phyloP scores from a whole-genome alignment of 768 basidiomycete genomes.

The Leucosporidium yakuticum region DNA sequence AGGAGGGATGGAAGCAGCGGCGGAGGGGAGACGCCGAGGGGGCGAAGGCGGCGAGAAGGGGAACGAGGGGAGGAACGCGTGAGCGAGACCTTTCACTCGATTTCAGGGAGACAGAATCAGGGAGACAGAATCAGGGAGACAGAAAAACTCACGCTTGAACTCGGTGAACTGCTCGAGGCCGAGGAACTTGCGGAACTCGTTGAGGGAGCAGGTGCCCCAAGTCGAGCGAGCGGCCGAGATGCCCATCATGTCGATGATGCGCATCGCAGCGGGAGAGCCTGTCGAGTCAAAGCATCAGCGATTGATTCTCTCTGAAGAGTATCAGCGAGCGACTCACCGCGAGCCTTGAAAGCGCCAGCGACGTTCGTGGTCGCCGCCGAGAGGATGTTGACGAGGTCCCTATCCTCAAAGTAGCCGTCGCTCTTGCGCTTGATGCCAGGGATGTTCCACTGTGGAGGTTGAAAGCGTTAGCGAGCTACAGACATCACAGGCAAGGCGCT shows the following conservation, averaged over 20 bases:
- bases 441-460: neutral
- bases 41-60: no score
- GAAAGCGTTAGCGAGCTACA: no score
- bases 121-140: no score
- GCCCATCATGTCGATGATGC: slow-evolving; percentile 2
- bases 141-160: neutral
- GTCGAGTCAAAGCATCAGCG: neutral
- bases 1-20: neutral
- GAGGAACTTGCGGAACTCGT: slow-evolving; percentile 29
- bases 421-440: neutral
- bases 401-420: neutral
- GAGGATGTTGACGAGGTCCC: slow-evolving; percentile 14
- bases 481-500: no score
- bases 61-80: neutral
- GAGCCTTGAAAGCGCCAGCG: slow-evolving; percentile 28
- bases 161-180: slow-evolving; percentile 37
- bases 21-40: no score
- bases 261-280: slow-evolving; percentile 18
- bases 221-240: slow-evolving; percentile 17
- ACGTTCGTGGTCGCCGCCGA: slow-evolving; percentile 18
- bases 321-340: slow-evolving; percentile 1
- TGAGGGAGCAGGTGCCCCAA: slow-evolving; percentile 49
- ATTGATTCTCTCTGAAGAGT: neutral
- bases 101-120: no score
- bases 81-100: neutral